A percentile compares a stretch with the other conserved stretches of the same genome.
Conservation (phyloP, 305 asterid species). For the Euphrasia arctica region DNA sequence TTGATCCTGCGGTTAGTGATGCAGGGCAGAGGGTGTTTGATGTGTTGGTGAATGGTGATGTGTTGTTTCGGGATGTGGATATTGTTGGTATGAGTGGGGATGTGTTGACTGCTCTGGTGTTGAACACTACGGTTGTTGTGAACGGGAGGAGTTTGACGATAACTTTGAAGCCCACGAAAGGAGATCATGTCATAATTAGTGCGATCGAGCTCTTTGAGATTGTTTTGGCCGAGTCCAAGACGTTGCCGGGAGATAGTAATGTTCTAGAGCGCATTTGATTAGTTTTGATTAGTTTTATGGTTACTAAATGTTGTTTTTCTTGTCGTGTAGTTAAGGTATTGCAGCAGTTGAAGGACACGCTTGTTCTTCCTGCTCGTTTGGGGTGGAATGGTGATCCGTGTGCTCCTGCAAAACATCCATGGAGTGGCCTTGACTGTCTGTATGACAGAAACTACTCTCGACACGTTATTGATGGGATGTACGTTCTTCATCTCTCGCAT, state of each 20-base stretch:
- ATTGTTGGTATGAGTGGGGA: conserved; percentile 67
- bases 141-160: conserved; percentile 87
- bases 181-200: conserved; percentile 59
- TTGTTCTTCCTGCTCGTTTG: conserved; percentile 92
- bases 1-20: conserved; percentile 61
- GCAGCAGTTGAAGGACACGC: conserved; percentile 67
- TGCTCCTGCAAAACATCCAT: conserved; percentile 95
- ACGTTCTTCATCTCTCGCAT: conserved; percentile 41
- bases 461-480: conserved; percentile 96
- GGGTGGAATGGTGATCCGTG: conserved; percentile 99
- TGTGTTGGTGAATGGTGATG: conserved; percentile 67
- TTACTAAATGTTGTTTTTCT: conserved; percentile 4
- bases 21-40: conserved; percentile 79
- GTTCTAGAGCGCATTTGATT: neutral
- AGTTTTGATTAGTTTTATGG: no score
- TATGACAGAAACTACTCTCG: conserved; percentile 57
- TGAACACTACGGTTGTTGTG: conserved; percentile 67
- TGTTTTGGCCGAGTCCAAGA: conserved; percentile 75
- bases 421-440: conserved; percentile 94
- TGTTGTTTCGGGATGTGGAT: conserved; percentile 51
- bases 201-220: conserved; percentile 89
- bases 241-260: conserved; percentile 77
- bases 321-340: conserved; percentile 61
- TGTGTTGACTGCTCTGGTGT: conserved; percentile 64
- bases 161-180: conserved; percentile 64